phyloP scores from a whole-genome alignment of 768 basidiomycete genomes.

The Rossbeevera mucosa region DNA sequence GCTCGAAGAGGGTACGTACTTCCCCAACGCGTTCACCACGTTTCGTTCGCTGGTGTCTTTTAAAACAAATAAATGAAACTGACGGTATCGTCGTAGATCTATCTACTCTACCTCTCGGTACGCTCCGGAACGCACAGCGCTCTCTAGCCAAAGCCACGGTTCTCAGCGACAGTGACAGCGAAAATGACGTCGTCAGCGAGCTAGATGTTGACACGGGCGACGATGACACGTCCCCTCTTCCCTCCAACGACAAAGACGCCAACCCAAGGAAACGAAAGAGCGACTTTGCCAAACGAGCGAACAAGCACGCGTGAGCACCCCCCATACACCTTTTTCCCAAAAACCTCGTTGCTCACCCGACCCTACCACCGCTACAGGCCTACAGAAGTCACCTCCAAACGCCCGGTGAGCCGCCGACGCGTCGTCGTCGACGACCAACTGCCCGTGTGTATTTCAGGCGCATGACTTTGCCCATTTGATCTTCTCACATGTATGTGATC shows the following conservation, averaged over 20 bases:
- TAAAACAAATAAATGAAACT: slow-evolving; percentile 2
- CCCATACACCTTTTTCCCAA: neutral
- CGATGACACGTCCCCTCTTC: slow-evolving; percentile 4
- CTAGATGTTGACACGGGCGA: neutral
- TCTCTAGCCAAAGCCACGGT: slow-evolving; percentile 42
- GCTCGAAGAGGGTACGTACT: slow-evolving; percentile 25
- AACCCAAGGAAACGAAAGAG: slow-evolving; percentile 30
- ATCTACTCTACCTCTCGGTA: slow-evolving; percentile 56
- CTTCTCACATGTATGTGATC: neutral
- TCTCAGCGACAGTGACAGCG: slow-evolving; percentile 32
- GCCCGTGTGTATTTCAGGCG: slow-evolving; percentile 42
- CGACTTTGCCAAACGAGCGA: slow-evolving; percentile 54
- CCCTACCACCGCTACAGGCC: slow-evolving; percentile 52
- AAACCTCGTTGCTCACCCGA: neutral
- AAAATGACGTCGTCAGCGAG: too few relatives aligned
- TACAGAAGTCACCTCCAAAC: slow-evolving; percentile 77
- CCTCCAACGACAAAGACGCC: slow-evolving; percentile 28
- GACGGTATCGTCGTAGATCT: slow-evolving; percentile 40
- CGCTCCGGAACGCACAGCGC: slow-evolving; percentile 60
- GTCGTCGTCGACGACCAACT: slow-evolving; percentile 64
- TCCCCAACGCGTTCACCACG: neutral
- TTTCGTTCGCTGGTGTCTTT: neutral
- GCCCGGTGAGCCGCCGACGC: slow-evolving; percentile 71
- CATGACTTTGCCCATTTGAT: neutral
- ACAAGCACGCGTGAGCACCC: slow-evolving; percentile 80